Base-by-base conservation (phyloP, 1,284 basidiomycete species). In the Tilletia caries region DNA sequence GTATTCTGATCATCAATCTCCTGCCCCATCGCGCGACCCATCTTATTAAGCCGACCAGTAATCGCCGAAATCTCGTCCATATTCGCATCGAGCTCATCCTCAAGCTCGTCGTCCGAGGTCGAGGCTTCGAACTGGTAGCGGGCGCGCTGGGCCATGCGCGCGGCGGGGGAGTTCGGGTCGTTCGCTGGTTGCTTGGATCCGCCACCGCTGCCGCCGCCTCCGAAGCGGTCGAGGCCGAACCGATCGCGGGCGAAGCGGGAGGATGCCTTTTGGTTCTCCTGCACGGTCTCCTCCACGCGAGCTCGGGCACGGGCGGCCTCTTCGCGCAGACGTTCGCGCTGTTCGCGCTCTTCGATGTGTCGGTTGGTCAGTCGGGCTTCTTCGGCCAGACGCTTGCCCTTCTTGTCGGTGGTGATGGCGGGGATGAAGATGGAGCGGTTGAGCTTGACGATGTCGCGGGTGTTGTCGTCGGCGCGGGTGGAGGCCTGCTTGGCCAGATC, bases 121-220 rank as follows among this genome's bases (percentile, higher is more conserved):
- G 90, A 92, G n/a, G 90, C 90, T 76, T 98, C 95, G 78, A 98
- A 98, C 84, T 98, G 95, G 84, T 90, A 98, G 33, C 92, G 88
- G 80, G 90, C 88, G 71, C 92, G 86, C 81, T 92, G 90, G 64
- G 91, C 89, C 81, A 90, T 89, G 13, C 67, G 64, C 43, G 73
- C 76, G 84, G 85, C 66, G 85, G 87, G 29, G 87, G 88, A 32
- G 85, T 84, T n/a, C 86, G 86, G 12, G 84, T 85, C 29, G 84
- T 34, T 54, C 88, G 88, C 89, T 90, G 5, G 88, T 88, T 46
- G 8, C 48, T 65, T 15, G 68, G 50, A 33, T n/a, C 44, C 44
- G 32, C 32, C 32, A 12, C 62, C 52, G 23, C 27, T 34, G 18
- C 23, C 41, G 27, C 70, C 67, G 5, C 52, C 69, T 1, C 77